Evolutionary conservation across 1,284 basidiomycete species (phyloP).

Genomic region (Naganishia cerealis): DNA sequence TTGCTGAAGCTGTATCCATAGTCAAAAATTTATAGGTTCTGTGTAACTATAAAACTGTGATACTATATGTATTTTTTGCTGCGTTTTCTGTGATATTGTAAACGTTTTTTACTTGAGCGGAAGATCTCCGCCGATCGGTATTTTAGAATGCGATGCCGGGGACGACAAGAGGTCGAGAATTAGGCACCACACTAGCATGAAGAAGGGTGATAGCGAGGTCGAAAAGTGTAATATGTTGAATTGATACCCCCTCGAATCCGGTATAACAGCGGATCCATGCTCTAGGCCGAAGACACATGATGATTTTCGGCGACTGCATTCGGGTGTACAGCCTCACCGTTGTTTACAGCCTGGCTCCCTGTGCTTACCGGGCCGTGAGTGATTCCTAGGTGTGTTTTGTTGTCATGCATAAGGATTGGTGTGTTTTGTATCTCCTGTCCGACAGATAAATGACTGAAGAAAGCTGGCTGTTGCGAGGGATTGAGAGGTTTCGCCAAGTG

Average conservation of each 20-base stretch:
- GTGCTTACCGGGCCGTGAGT: neutral
- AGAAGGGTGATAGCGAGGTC: no score
- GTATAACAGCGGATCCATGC: neutral
- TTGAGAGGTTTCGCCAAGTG: neutral
- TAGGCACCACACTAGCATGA: no score
- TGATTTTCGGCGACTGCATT: neutral
- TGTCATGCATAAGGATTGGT: neutral
- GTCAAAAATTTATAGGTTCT: neutral
- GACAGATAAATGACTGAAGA: neutral
- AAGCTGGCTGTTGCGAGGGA: neutral
- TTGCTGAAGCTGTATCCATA: neutral
- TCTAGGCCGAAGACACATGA: neutral
- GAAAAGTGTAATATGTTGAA: neutral
- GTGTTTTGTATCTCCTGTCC: neutral
- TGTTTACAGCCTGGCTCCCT: neutral
- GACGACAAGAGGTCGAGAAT: no score
- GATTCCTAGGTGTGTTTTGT: neutral
- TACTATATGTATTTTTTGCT: slow-evolving; percentile 4
- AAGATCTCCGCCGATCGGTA: neutral
- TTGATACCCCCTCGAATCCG: no score
- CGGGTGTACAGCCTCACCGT: neutral
- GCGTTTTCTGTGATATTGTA: neutral
- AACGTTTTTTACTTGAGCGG: neutral
- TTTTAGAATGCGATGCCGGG: no score
- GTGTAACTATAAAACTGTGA: slow-evolving; percentile 3